Evolutionary conservation across 1,284 basidiomycete genomes (phyloP).

Genomic region (Farysia itapuensis): DNA sequence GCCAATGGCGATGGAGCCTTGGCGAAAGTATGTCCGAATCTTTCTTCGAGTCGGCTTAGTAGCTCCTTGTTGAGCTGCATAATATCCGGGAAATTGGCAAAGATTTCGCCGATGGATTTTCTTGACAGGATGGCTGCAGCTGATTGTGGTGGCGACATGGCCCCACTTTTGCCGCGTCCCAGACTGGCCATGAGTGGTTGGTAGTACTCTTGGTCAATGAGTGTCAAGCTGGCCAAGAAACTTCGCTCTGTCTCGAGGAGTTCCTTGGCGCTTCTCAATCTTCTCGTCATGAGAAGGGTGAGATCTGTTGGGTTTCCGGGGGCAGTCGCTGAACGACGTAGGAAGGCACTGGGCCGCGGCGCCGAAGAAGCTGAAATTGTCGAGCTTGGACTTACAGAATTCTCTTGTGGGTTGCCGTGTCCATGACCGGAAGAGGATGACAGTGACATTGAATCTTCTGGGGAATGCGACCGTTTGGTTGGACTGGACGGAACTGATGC

Average conservation of each 20-base stretch:
- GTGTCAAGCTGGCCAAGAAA: slow-evolving; percentile 47
- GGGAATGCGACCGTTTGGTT: neutral
- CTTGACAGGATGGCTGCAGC: slow-evolving; percentile 71
- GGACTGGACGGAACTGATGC: slow-evolving; percentile 1
- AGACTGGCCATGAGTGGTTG: slow-evolving; percentile 42
- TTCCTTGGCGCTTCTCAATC: slow-evolving; percentile 39
- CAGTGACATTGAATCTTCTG: neutral
- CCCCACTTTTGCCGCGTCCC: slow-evolving; percentile 7
- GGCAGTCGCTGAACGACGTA: slow-evolving; percentile 25
- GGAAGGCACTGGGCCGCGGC: slow-evolving; percentile 22
- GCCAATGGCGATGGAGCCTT: neutral
- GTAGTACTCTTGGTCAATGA: slow-evolving; percentile 53
- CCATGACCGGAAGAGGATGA: slow-evolving; percentile 19
- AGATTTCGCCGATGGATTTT: slow-evolving; percentile 72
- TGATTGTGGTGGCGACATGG: slow-evolving; percentile 63
- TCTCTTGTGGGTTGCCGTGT: slow-evolving; percentile 7
- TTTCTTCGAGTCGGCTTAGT: slow-evolving; percentile 66
- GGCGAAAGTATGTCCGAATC: slow-evolving; percentile 57
- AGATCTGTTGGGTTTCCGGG: slow-evolving; percentile 7
- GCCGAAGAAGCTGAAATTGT: slow-evolving; percentile 24
- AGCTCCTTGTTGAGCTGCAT: slow-evolving; percentile 84
- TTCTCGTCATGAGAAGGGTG: slow-evolving; percentile 18
- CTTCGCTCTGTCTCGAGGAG: slow-evolving; percentile 53
- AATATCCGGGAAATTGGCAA: slow-evolving; percentile 87
- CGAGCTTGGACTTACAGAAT: slow-evolving; percentile 14